Conservation (phyloP, 139 green algal species). For the Ettlia oleoabundans region DNA sequence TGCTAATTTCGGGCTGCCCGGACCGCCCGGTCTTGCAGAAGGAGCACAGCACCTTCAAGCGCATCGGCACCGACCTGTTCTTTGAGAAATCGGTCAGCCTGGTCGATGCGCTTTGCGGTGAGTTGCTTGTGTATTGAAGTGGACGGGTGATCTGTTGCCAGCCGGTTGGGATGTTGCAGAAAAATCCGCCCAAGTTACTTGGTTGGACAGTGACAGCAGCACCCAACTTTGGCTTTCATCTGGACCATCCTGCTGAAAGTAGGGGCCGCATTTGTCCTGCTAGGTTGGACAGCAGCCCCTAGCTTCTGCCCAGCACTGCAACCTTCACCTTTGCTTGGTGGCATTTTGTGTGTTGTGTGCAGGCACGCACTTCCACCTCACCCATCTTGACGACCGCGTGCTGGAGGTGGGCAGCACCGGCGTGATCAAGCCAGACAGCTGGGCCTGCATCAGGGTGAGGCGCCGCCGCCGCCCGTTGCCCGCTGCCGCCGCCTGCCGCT, state of each 20-base stretch:
- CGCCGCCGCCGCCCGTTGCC: neutral
- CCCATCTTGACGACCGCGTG: constrained; percentile 92
- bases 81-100: constrained; percentile 80
- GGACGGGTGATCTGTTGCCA: neutral
- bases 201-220: too few species aligned
- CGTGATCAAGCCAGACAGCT: constrained; percentile 93
- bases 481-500: neutral
- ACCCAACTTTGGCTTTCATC: too few species aligned
- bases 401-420: constrained; percentile 78
- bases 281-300: too few species aligned
- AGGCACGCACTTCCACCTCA: constrained; percentile 71
- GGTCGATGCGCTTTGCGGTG: constrained; percentile 87
- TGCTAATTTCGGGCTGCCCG: too few species aligned
- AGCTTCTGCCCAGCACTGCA: too few species aligned
- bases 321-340: too few species aligned
- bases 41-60: constrained; percentile 92
- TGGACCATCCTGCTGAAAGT: too few species aligned
- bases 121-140: neutral
- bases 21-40: too few species aligned
- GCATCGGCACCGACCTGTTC: constrained; percentile 91
- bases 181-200: too few species aligned
- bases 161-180: neutral
- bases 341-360: neutral
- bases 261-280: too few species aligned
- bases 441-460: constrained; percentile 66